phyloP scores from a whole-genome alignment of 164 flowering plant genomes.

The Stephania cephalantha region DNA sequence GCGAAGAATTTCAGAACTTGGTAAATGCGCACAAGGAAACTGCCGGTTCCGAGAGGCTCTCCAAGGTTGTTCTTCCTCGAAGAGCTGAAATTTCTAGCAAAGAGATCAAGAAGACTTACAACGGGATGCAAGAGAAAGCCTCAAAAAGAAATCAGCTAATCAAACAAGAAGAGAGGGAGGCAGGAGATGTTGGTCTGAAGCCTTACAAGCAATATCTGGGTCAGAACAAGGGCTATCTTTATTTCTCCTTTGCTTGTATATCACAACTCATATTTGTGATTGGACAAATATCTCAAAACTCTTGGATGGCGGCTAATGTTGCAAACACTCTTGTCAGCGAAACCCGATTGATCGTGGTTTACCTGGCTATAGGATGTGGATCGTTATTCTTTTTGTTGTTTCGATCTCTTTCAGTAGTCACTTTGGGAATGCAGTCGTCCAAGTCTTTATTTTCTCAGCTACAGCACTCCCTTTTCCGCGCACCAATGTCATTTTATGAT shows the following conservation, averaged over 20 bases:
- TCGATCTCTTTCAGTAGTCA: slow-evolving; percentile 29
- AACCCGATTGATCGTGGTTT: slow-evolving; percentile 35
- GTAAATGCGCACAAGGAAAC: slow-evolving; percentile 67
- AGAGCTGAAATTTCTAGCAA: slow-evolving; percentile 10
- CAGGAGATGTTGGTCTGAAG: slow-evolving; percentile 59
- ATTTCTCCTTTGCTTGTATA: slow-evolving; percentile 34
- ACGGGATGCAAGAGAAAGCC: slow-evolving; percentile 18
- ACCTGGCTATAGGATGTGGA: slow-evolving; percentile 35
- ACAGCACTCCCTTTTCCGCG: slow-evolving; percentile 40
- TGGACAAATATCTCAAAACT: slow-evolving; percentile 50
- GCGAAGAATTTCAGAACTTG: slow-evolving; percentile 53
- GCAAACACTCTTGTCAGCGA: slow-evolving; percentile 34
- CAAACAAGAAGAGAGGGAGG: slow-evolving; percentile 57
- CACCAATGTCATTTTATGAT: slow-evolving; percentile 50
- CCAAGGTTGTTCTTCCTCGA: slow-evolving; percentile 21
- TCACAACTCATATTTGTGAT: slow-evolving; percentile 33
- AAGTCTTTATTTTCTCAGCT: slow-evolving; percentile 38
- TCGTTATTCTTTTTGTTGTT: slow-evolving; percentile 23
- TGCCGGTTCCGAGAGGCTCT: slow-evolving; percentile 36
- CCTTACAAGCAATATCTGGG: slow-evolving; percentile 61
- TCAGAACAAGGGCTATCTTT: slow-evolving; percentile 55
- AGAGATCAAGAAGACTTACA: slow-evolving; percentile 31
- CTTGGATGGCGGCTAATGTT: slow-evolving; percentile 71
- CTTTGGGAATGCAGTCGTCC: slow-evolving; percentile 36
- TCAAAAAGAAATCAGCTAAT: slow-evolving; percentile 51